These are phyloP conservation scores for Xenosphaeropsis pyriputrescens DNA, from an alignment of 2,329 filamentous ascomycete species.

Conservation along the genomic window DNA sequence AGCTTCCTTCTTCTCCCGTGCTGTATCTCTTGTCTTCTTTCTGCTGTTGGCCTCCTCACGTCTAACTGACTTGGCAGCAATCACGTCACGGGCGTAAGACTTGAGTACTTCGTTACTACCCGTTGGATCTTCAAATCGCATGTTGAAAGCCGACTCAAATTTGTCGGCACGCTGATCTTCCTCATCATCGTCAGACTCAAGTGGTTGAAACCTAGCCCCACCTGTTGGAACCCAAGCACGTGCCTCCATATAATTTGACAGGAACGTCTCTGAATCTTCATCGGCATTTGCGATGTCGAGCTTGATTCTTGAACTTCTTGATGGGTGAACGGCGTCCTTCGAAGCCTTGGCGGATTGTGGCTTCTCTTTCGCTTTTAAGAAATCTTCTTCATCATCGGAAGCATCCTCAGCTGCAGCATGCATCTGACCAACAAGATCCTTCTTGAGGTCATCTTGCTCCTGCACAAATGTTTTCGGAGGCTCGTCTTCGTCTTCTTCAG, in stretches of 20 bases:
- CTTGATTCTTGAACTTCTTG: conserved; percentile 33
- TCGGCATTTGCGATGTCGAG: conserved; percentile 62
- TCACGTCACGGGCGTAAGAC: conserved; percentile 79
- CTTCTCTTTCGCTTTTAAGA: conserved; percentile 58
- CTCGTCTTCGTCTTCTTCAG: conserved; percentile 40
- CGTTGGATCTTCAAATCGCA: conserved; percentile 85
- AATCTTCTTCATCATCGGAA: conserved; percentile 40
- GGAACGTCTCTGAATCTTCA: conserved; percentile 77
- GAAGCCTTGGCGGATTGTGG: conserved; percentile 12
- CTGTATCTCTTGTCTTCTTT: conserved; percentile 64
- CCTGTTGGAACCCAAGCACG: conserved; percentile 73
- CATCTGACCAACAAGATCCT: conserved; percentile 66
- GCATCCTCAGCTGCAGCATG: conserved; percentile 45
- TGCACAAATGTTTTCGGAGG: conserved; percentile 60
- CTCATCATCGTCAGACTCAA: conserved; percentile 78
- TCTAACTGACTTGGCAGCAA: conserved; percentile 69
- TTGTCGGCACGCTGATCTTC: conserved; percentile 63
- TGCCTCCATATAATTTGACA: conserved; percentile 92
- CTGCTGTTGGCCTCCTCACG: conserved; percentile 67
- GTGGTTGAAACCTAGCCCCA: conserved; percentile 55
- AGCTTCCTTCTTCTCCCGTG: conserved; percentile 62
- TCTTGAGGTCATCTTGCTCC: conserved; percentile 75
- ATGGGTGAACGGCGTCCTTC: conserved; percentile 39
- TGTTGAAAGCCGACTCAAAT: conserved; percentile 87
- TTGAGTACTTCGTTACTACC: conserved; percentile 79